Evolutionary conservation across 148 eudicot species (phyloP), one percentile per base, ranked within the genome.

Genomic region (Heliosperma pusillum): DNA sequence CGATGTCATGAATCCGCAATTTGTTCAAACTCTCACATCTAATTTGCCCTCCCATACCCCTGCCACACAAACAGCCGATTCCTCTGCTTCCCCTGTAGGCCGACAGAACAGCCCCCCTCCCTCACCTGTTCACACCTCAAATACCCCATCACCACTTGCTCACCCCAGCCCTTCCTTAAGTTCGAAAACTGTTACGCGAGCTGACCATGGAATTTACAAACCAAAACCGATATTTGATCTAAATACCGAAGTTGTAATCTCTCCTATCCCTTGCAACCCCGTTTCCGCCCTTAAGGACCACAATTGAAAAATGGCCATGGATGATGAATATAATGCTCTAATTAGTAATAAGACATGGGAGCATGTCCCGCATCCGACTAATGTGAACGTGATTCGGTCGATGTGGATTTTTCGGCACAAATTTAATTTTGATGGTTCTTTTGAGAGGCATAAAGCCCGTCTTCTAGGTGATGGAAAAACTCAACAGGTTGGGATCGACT

Each of bases 391-490:
- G 0, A 56, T 56, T n/a, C 59, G 59, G 59, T 55, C 59, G 0
- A 55, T 55, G 59, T 55, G 67, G 40, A 63, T 63, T 10, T 61
- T 61, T 61, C 10, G 29, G 9, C 27, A 61, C 25, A 61, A 61
- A 61, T 29, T 8, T 29, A 61, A 61, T 10, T 62, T 16, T 62
- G 30, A 62, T 62, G 27, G 29, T 26, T 25, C 16, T 22, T 62
- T 62, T 62, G 66, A 62, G n/a, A 22, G 29, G 66, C 10, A 62
- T 24, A 62, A 62, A 26, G 66, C 66, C n/a, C 20, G 66, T 62
- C 30, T 62, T 62, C 40, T 62, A 62, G 58, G 58, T 53, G 58
- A 53, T 19, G 36, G 36, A 33, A 33, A 33, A 33, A 33, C 36
- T 3, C 36, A 33, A 33, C 36, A 33, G 36, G 36, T 15, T 5